Evolutionary conservation across 805 yeast species (phyloP).

Genomic region (Komagataella phaffii): DNA sequence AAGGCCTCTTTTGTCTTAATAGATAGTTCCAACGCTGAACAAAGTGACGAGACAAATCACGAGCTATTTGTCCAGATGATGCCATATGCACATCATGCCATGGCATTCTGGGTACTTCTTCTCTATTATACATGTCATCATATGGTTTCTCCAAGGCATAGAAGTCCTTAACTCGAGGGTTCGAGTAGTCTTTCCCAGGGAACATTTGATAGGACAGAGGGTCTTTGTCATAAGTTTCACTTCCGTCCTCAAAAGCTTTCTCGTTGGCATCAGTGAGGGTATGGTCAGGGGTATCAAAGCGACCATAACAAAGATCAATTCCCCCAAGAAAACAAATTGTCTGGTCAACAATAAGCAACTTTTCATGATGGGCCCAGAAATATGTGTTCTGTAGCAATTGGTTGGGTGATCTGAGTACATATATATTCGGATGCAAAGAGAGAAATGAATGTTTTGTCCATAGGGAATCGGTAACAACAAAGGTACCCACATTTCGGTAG

Average conservation of each 20-base stretch:
- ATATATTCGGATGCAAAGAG: slow-evolving; percentile 74
- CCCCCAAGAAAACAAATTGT: slow-evolving; percentile 91
- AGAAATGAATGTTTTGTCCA: slow-evolving; percentile 92
- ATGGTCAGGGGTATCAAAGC: slow-evolving; percentile 96
- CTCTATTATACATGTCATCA: slow-evolving; percentile 84
- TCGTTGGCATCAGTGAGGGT: slow-evolving; percentile 62
- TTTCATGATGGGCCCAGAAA: slow-evolving; percentile 99
- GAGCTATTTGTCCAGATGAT: slow-evolving; percentile 85
- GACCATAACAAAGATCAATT: slow-evolving; percentile 87
- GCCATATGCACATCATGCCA: slow-evolving; percentile 99
- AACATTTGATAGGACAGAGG: slow-evolving; percentile 43
- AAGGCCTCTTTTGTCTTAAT: slow-evolving; percentile 85
- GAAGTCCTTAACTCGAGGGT: slow-evolving; percentile 88
- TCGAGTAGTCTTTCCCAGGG: slow-evolving; percentile 96
- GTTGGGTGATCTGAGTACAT: slow-evolving; percentile 88
- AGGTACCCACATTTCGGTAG: slow-evolving; percentile 86
- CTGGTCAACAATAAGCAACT: slow-evolving; percentile 75
- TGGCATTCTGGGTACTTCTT: slow-evolving; percentile 84
- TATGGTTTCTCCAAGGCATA: slow-evolving; percentile 70
- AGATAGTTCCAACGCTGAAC: slow-evolving; percentile 96
- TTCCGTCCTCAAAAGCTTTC: slow-evolving; percentile 14
- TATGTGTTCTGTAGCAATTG: slow-evolving; percentile 86
- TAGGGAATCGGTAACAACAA: slow-evolving; percentile 85
- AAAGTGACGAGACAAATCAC: slow-evolving; percentile 88
- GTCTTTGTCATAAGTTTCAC: slow-evolving; percentile 11